These are phyloP conservation scores for Capillidium rhysosporum DNA, from an alignment of 371 early-diverging fungal genomes.

Conservation along the genomic window DNA sequence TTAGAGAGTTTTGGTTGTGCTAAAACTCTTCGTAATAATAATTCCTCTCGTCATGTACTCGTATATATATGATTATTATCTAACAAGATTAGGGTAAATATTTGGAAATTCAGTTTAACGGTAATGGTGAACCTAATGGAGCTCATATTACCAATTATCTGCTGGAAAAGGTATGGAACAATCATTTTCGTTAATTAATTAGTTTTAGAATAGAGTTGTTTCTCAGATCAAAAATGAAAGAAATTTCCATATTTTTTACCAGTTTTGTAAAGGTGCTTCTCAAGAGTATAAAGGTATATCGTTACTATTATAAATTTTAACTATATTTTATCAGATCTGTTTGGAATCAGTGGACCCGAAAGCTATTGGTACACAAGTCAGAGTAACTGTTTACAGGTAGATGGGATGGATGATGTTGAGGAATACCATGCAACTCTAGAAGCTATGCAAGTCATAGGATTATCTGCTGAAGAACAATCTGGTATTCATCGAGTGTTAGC, in stretches of 20 bases:
- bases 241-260: constrained; percentile 97
- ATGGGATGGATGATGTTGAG: constrained; percentile 54
- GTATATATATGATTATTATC: neutral
- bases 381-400: constrained; percentile 54
- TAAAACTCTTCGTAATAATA: constrained; percentile 97
- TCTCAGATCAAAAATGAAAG: constrained; percentile 86
- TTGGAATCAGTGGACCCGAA: constrained; percentile 61
- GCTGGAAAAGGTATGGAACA: constrained; percentile 69
- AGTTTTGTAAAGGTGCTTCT: constrained; percentile 62
- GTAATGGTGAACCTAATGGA: constrained; percentile 84
- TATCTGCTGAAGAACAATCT: constrained; percentile 46
- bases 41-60: constrained; percentile 91
- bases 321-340: constrained; percentile 24
- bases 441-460: constrained; percentile 63
- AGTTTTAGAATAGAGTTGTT: constrained; percentile 66
- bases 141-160: constrained; percentile 96
- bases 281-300: constrained; percentile 36
- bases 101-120: constrained; percentile 92
- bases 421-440: constrained; percentile 54
- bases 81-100: constrained; percentile 71
- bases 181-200: neutral
- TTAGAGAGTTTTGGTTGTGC: constrained; percentile 99
- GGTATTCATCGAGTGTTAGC: constrained; percentile 64
- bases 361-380: constrained; percentile 55
- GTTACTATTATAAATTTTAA: neutral